Evolutionary conservation across 257 asterid genomes (phyloP).

Genomic region (Solanum stenotomum): DNA sequence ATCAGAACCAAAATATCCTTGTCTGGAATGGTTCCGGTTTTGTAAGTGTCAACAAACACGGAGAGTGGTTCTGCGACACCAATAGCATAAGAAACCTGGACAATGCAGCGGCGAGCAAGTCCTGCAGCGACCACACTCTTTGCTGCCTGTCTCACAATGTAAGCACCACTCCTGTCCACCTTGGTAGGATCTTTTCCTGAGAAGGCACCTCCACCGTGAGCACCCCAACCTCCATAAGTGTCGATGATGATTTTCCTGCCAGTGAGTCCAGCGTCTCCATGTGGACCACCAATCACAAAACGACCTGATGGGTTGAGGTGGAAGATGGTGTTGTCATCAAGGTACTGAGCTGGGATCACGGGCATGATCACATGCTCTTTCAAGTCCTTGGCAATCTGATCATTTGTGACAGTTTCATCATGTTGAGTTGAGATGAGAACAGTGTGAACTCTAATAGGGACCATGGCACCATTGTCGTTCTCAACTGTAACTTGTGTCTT

Average conservation of each 20-base stretch:
- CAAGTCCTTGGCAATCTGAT: constrained; percentile 48
- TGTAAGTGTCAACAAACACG: constrained; percentile 53
- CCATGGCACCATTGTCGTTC: constrained; percentile 59
- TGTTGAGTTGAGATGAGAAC: constrained; percentile 71
- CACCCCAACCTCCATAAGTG: constrained; percentile 72
- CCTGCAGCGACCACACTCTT: constrained; percentile 69
- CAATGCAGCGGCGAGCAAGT: constrained; percentile 61
- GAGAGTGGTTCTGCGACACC: constrained; percentile 75
- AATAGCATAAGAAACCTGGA: constrained; percentile 60
- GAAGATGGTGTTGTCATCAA: constrained; percentile 59
- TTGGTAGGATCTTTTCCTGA: constrained; percentile 65
- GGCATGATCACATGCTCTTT: constrained; percentile 67
- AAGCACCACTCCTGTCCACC: constrained; percentile 71
- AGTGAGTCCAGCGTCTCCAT: constrained; percentile 65
- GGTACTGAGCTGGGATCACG: constrained; percentile 52
- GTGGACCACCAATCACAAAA: constrained; percentile 63
- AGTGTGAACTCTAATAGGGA: constrained; percentile 58
- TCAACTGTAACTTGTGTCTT: constrained; percentile 72
- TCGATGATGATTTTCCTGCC: constrained; percentile 58
- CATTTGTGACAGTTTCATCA: constrained; percentile 50
- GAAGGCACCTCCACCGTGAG: constrained; percentile 75
- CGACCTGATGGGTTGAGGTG: constrained; percentile 67
- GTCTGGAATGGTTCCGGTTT: constrained; percentile 58
- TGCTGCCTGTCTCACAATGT: constrained; percentile 62
- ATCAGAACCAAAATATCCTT: constrained; percentile 48